phyloP scores from a whole-genome alignment of 345 rosid genomes.

The Acer yangbiense region DNA sequence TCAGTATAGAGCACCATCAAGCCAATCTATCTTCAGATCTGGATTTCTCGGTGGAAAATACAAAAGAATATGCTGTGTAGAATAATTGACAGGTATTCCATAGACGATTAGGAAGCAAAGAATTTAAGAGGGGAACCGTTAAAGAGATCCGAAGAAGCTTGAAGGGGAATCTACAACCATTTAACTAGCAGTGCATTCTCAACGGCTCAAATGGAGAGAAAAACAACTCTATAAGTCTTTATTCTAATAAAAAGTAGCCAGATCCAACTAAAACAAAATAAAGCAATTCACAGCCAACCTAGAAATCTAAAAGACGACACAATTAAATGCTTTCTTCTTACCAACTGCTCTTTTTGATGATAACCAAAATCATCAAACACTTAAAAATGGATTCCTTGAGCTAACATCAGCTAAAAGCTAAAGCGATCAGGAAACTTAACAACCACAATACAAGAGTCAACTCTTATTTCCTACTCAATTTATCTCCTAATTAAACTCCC shows the following conservation, averaged over 20 bases:
- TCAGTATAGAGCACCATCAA: not conserved
- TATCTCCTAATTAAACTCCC: not conserved
- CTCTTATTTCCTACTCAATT: not conserved
- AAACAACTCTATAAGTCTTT: not conserved
- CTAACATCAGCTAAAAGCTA: not conserved
- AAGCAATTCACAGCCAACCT: not conserved
- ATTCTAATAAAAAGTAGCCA: not conserved
- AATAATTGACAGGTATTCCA: not conserved
- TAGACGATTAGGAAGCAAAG: not conserved
- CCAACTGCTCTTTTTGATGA: not conserved
- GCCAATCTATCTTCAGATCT: not conserved
- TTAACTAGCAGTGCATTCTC: not conserved
- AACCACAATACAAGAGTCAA: not conserved
- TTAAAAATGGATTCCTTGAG: not conserved
- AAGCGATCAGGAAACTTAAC: constrained; percentile 1
- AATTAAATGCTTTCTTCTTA: not conserved
- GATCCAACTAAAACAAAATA: not conserved
- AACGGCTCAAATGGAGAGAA: not conserved
- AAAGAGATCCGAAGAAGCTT: not conserved
- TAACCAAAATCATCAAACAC: constrained; percentile 1
- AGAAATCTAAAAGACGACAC: not conserved
- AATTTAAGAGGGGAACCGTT: not conserved
- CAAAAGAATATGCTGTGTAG: not conserved
- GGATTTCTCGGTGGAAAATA: too few species aligned
- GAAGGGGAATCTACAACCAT: not conserved